A percentile compares a stretch with the other conserved stretches of the same genome.
Conservation (phyloP, 75 land plant species). For the Cunninghamia lanceolata region DNA sequence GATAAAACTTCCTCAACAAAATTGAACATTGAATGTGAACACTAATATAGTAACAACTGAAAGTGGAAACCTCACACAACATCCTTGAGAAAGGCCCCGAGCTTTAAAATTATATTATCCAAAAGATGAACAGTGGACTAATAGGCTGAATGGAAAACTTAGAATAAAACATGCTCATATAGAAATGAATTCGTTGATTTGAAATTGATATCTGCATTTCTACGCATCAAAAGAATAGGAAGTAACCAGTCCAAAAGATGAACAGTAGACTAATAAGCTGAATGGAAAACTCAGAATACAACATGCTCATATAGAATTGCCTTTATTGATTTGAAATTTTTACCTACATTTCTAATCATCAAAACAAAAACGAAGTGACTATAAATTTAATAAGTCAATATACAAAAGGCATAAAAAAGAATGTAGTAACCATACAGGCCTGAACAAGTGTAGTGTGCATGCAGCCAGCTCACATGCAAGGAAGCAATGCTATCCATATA, state of each 20-base stretch:
- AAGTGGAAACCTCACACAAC: background rate
- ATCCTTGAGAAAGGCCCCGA: background rate
- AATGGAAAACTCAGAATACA: too few relatives aligned
- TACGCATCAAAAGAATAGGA: background rate
- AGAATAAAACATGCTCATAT: too few relatives aligned
- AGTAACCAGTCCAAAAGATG: background rate
- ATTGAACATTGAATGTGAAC: background rate
- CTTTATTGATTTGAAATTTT: background rate
- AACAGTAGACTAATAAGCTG: background rate
- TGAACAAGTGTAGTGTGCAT: background rate
- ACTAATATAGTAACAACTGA: background rate
- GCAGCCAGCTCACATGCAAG: constrained; percentile 9
- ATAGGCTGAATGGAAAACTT: background rate
- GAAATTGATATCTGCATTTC: background rate
- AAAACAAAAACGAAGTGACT: background rate
- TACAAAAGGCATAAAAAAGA: background rate
- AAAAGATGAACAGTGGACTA: background rate
- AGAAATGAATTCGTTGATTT: background rate
- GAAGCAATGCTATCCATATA: background rate
- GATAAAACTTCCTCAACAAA: background rate
- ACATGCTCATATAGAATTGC: background rate
- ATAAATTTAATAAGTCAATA: background rate
- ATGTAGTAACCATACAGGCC: background rate
- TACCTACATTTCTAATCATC: background rate
- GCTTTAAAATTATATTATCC: background rate